Base-by-base conservation (phyloP, 2,329 filamentous ascomycete species). In the Ophiosphaerella korrae region DNA sequence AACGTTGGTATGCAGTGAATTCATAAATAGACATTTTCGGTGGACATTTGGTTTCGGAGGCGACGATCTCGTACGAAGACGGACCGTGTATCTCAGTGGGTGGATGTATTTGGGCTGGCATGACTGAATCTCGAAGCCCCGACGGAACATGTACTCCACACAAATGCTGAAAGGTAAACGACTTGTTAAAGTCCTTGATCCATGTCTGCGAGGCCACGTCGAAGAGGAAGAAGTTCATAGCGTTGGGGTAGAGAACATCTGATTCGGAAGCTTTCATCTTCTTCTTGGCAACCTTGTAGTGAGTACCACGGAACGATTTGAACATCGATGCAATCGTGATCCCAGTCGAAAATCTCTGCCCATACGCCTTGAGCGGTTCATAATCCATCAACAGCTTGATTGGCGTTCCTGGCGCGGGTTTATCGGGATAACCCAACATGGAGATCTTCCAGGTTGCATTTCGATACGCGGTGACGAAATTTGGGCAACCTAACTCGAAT, bases 21-120 rank as follows among this genome's bases (percentile, higher is more conserved):
- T 87, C 84, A 12, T 84, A 79, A 0, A 76, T 40, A 1, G 77
- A 78, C 23, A 83, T 48, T 0, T 73, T 70, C 0, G 68, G 34
- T 0, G 84, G 82, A 39, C 83, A 84, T 1, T 67, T 66, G 0
- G 73, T 67, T 31, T 82, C 80, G 11, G 71, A 82, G 0, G 83
- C 80, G 29, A 84, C 67, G 0, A 82, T 73, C 6, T 81, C 72
- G 50, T 85, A 84, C 0, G 84, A 87, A 0, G 82, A 79, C 0
- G 79, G 84, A 7, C 48, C 74, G 5, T 7, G 26, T 29, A 29
- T 11, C 11, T 29, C 26, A 9, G 26, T 29, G 26, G 26, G 26
- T 29, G 26, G 26, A 11, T 29, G 26, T 29, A 11, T 8, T 8
- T 7, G 11, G 3, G 26, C 6, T 29, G 26, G 26, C 26, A 29